Evolutionary conservation across 179 eudicot species (phyloP).

Genomic region (Silene coronaria): DNA sequence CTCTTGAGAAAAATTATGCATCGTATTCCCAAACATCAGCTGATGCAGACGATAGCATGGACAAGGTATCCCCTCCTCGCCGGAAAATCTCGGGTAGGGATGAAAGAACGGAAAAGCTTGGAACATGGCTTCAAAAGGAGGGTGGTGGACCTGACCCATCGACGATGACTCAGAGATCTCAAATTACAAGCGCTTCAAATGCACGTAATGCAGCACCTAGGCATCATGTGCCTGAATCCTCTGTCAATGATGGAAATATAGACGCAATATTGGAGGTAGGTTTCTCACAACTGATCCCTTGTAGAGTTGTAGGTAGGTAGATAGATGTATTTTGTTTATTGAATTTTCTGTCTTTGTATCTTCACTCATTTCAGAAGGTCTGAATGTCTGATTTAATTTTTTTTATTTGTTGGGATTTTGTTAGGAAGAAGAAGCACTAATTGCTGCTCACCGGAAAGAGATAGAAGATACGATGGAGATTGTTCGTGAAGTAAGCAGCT

Average conservation of each 20-base stretch:
- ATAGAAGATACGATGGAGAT: slow-evolving; percentile 99
- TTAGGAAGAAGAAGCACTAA: slow-evolving; percentile 93
- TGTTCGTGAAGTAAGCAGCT: slow-evolving; percentile 85
- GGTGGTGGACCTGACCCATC: slow-evolving; percentile 53
- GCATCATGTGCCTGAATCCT: slow-evolving; percentile 50
- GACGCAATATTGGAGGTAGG: slow-evolving; percentile 86
- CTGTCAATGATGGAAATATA: slow-evolving; percentile 59
- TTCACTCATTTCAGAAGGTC: not conserved
- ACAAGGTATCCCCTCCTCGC: slow-evolving; percentile 91
- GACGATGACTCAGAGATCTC: slow-evolving; percentile 44
- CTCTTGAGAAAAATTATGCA: slow-evolving; percentile 41
- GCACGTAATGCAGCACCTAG: slow-evolving; percentile 35
- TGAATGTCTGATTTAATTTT: not conserved
- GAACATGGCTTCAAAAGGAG: slow-evolving; percentile 57
- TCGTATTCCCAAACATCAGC: slow-evolving; percentile 38
- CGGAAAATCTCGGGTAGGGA: slow-evolving; percentile 66
- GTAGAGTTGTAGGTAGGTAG: not conserved
- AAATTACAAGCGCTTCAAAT: slow-evolving; percentile 33
- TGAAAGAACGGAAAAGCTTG: slow-evolving; percentile 66
- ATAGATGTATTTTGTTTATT: not conserved
- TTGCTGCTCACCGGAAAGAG: slow-evolving; percentile 96
- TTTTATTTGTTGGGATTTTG: slow-evolving; percentile 16
- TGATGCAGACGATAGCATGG: slow-evolving; percentile 59
- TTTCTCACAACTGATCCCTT: slow-evolving; percentile 1
- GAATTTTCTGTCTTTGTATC: not conserved